Evolutionary conservation across 2,329 filamentous ascomycete genomes (phyloP).

Genomic region (Pseudogymnoascus sp.): DNA sequence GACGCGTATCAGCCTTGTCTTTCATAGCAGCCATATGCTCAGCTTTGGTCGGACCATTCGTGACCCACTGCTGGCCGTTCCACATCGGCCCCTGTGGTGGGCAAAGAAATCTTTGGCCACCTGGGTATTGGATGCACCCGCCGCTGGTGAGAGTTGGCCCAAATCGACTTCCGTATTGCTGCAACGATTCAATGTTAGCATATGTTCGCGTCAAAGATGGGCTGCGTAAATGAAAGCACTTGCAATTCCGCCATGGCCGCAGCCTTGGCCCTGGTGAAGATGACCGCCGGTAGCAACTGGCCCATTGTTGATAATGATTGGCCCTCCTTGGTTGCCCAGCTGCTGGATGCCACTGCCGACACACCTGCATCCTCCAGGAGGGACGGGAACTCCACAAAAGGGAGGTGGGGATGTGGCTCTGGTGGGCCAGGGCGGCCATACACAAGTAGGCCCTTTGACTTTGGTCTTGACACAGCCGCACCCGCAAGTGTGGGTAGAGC

Average conservation of each 20-base stretch:
- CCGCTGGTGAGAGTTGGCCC: background rate
- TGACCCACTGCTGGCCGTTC: constrained; percentile 49
- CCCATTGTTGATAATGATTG: constrained; percentile 9
- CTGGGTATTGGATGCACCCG: background rate
- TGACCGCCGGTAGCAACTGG: constrained; percentile 1
- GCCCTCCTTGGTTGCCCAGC: constrained; percentile 1
- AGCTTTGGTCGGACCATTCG: constrained; percentile 45
- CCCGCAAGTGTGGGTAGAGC: background rate
- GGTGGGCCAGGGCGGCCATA: background rate
- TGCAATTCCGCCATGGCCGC: background rate
- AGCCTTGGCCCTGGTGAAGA: constrained; percentile 1
- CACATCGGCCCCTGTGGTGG: constrained; percentile 7
- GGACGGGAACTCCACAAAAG: background rate
- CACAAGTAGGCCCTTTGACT: background rate
- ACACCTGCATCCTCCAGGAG: background rate
- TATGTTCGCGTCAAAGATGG: background rate
- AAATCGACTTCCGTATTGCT: constrained; percentile 2
- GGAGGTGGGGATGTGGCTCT: background rate
- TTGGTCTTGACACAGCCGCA: background rate
- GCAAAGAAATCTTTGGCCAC: background rate
- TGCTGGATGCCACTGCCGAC: background rate
- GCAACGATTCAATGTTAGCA: background rate
- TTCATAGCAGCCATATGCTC: constrained; percentile 8
- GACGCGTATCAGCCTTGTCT: constrained; percentile 17
- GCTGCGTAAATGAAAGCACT: background rate